phyloP scores from a whole-genome alignment of 441 rosid species.

The Bruguiera hainesii region DNA sequence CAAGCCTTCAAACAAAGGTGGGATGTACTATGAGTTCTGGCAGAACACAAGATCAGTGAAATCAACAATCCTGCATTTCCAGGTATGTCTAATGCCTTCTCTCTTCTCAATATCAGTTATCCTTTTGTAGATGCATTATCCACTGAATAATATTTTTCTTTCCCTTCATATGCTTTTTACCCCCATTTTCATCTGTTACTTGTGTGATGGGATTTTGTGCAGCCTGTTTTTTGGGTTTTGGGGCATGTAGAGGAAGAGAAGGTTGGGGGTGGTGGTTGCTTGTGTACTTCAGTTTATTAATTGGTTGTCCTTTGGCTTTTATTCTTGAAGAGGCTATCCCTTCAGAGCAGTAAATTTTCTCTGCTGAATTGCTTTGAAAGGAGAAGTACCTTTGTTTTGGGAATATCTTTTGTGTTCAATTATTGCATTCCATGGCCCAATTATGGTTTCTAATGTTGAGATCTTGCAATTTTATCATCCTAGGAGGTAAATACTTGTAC shows the following conservation, averaged over 20 bases:
- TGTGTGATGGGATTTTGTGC: neutral
- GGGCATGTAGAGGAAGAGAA: too few relatives aligned
- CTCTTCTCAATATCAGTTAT: neutral
- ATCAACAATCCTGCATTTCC: slow-evolving; percentile 93
- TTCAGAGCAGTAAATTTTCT: too few relatives aligned
- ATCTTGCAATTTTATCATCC: too few relatives aligned
- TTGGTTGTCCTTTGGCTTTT: neutral
- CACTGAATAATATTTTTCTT: neutral
- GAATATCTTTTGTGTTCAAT: too few relatives aligned
- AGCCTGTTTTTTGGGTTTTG: too few relatives aligned
- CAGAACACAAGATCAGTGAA: slow-evolving; percentile 83
- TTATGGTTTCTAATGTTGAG: too few relatives aligned
- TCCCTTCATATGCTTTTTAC: neutral
- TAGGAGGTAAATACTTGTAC: too few relatives aligned
- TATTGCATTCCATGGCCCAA: too few relatives aligned
- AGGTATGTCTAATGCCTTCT: slow-evolving; percentile 41
- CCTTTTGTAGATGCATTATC: neutral
- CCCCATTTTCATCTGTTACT: neutral
- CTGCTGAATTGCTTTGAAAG: too few relatives aligned
- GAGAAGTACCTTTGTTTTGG: too few relatives aligned
- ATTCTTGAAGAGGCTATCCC: slow-evolving; percentile 7
- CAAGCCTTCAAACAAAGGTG: slow-evolving; percentile 56
- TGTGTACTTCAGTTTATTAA: neutral
- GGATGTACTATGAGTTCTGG: slow-evolving; percentile 61
- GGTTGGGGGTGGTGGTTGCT: too few relatives aligned